Percentiles rank a stretch among this genome's conserved stretches.
phyloP scores from a whole-genome alignment of 1,284 basidiomycete species.

The Ceratobasidium sp. region DNA sequence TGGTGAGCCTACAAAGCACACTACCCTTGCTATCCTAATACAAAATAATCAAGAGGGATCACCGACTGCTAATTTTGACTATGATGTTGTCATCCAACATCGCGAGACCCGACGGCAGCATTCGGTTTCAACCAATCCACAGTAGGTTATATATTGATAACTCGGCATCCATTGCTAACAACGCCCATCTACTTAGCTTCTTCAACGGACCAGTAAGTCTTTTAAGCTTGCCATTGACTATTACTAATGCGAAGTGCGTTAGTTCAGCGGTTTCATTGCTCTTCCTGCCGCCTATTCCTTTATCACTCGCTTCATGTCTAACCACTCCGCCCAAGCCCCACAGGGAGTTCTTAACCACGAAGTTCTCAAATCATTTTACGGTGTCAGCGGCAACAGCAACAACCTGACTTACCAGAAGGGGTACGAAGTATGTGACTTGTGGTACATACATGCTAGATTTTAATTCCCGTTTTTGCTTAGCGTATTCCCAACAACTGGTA shows the following conservation, averaged over 20 bases:
- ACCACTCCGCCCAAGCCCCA: conserved; percentile 22
- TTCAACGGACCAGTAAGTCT: conserved; percentile 26
- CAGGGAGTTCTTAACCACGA: conserved; percentile 30
- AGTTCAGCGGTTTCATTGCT: conserved; percentile 19
- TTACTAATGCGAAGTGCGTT: not conserved
- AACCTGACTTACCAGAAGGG: conserved; percentile 20
- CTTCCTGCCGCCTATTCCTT: conserved; percentile 18
- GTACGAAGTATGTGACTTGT: conserved; percentile 8
- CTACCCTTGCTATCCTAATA: not conserved
- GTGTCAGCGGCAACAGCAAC: conserved; percentile 8
- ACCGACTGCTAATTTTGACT: conserved; percentile 16
- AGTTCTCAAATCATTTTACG: conserved; percentile 33
- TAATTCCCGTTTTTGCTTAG: not conserved
- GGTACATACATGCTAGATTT: not conserved
- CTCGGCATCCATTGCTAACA: not conserved
- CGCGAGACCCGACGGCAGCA: not conserved
- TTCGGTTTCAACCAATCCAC: conserved; percentile 32
- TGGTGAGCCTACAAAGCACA: not conserved
- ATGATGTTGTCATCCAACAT: conserved; percentile 20
- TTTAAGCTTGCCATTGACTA: not conserved
- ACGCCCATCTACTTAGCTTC: not conserved
- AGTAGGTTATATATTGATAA: not conserved
- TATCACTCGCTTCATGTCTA: conserved; percentile 28
- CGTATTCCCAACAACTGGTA: conserved; percentile 49
- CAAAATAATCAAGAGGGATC: conserved; percentile 5